Base-by-base conservation (phyloP, 2,329 filamentous ascomycete genomes). In the Ramichloridium luteum region DNA sequence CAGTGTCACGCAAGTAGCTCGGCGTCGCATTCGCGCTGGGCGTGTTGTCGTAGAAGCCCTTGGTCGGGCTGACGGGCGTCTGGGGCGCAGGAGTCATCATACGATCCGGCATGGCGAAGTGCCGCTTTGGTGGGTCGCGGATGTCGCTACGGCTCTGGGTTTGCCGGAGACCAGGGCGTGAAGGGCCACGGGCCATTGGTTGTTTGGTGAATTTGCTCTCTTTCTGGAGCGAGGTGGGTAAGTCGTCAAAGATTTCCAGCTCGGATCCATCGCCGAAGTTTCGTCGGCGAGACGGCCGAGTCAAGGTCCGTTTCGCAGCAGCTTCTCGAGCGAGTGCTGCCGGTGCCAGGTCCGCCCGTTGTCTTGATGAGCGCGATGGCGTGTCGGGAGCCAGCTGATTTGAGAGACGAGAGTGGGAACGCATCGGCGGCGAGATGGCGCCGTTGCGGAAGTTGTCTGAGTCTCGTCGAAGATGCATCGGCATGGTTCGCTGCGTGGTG, bases 251-350 rank as follows among this genome's bases (percentile, higher is more conserved):
- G 2, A 72, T 76, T 45, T 96, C 88, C 18, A 98, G 67, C 57
- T 98, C 90, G 38, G 79, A 80, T 11, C 90, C 90, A 55, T 94
- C 84, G 9, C 90, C 90, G 59, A 92, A 98, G 47, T 82, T 74
- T 27, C 76, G 70, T 37, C 67, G 65, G 25, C 74, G 68, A 20
- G 72, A 67, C 3, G 84, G 84, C 53, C 77, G 80, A 40, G 72
- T 86, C 37, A 93, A 60, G 28, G 79, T 76, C 43, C 79, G 74
- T 64, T 78, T 80, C 5, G 68, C 60, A 30, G 68, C 64, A 32
- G 71, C 68, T 38, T 66, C 60, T 27, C 62, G 57, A 30, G 64
- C 56, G 16, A 70, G 51, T 13, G 64, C 56, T 32, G 68, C 64
- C 16, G 67, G 60, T 30, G 65, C 66, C 33, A 65, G 44, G 32